phyloP scores from a whole-genome alignment of 371 early-diverging fungal species.

The Mortierella sp. region DNA sequence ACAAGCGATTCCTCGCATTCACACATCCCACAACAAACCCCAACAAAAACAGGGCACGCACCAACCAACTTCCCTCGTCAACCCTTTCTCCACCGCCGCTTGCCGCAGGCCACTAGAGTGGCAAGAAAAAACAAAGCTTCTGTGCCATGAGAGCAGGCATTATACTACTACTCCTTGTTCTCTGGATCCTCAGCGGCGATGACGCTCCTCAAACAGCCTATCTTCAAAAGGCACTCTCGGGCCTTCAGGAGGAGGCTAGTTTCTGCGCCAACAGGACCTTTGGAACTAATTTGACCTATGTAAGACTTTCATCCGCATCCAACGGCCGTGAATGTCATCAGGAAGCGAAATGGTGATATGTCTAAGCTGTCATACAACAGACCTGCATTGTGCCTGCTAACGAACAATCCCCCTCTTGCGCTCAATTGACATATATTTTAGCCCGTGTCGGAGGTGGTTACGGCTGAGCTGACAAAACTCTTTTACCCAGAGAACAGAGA shows the following conservation, averaged over 20 bases:
- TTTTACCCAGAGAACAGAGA: constrained; percentile 46
- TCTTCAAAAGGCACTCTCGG: constrained; percentile 40
- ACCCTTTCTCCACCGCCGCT: too few species aligned
- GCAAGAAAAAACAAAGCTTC: constrained; percentile 3
- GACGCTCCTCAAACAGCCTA: constrained; percentile 28
- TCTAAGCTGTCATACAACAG: neutral
- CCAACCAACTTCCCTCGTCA: neutral
- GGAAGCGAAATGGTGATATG: neutral
- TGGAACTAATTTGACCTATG: constrained; percentile 65
- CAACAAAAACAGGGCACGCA: neutral
- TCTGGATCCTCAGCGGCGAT: constrained; percentile 50
- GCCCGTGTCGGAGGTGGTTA: constrained; percentile 61
- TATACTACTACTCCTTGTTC: constrained; percentile 37
- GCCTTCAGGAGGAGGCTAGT: constrained; percentile 61
- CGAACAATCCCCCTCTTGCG: neutral
- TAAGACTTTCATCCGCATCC: constrained; percentile 36
- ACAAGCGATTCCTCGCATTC: neutral
- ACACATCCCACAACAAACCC: neutral
- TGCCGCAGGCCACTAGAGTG: neutral
- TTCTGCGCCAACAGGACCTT: constrained; percentile 65
- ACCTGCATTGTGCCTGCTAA: neutral
- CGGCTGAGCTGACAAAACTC: constrained; percentile 56
- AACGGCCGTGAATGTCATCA: too few species aligned
- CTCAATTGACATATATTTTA: constrained; percentile 19
- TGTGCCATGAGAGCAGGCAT: constrained; percentile 37